phyloP scores from a whole-genome alignment of 208 protist genomes.

The Novymonas esmeraldas region DNA sequence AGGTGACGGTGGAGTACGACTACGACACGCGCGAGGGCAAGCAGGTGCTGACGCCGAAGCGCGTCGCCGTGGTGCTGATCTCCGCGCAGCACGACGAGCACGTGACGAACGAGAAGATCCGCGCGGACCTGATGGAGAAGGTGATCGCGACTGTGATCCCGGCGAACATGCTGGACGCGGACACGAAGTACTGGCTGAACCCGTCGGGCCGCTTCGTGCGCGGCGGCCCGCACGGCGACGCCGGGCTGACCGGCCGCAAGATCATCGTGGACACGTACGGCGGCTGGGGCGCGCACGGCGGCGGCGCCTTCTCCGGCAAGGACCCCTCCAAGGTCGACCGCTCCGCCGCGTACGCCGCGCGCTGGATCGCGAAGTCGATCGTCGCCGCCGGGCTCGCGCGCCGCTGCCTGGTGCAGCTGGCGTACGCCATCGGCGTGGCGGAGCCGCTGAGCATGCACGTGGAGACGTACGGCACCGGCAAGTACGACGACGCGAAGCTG shows the following conservation, averaged over 20 bases:
- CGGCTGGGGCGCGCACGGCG: slow-evolving; percentile 99
- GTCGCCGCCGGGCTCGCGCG: slow-evolving; percentile 94
- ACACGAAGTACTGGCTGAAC: slow-evolving; percentile 98
- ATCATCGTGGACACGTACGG: slow-evolving; percentile 99
- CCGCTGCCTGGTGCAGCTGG: slow-evolving; percentile 98
- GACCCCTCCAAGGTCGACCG: slow-evolving; percentile 99
- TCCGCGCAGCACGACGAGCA: slow-evolving; percentile 98
- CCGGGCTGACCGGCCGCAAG: slow-evolving; percentile 99
- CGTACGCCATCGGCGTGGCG: slow-evolving; percentile 99
- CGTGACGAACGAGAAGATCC: slow-evolving; percentile 95
- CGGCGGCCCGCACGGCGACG: slow-evolving; percentile 99
- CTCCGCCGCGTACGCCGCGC: slow-evolving; percentile 98
- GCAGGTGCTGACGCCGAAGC: slow-evolving; percentile 89
- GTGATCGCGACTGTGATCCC: slow-evolving; percentile 97
- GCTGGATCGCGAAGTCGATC: slow-evolving; percentile 99
- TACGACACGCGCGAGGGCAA: slow-evolving; percentile 86
- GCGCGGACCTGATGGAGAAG: slow-evolving; percentile 93
- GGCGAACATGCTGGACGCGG: slow-evolving; percentile 92
- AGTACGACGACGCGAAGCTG: slow-evolving; percentile 75
- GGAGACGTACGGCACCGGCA: slow-evolving; percentile 98
- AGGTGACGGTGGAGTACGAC: slow-evolving; percentile 99
- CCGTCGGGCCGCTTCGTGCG: slow-evolving; percentile 99
- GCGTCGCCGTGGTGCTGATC: slow-evolving; percentile 99
- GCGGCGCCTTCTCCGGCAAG: slow-evolving; percentile 99
- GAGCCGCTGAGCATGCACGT: slow-evolving; percentile 98